Evolutionary conservation across 169 alveolate genomes (phyloP).

Genomic region (Plasmodium ovale): DNA sequence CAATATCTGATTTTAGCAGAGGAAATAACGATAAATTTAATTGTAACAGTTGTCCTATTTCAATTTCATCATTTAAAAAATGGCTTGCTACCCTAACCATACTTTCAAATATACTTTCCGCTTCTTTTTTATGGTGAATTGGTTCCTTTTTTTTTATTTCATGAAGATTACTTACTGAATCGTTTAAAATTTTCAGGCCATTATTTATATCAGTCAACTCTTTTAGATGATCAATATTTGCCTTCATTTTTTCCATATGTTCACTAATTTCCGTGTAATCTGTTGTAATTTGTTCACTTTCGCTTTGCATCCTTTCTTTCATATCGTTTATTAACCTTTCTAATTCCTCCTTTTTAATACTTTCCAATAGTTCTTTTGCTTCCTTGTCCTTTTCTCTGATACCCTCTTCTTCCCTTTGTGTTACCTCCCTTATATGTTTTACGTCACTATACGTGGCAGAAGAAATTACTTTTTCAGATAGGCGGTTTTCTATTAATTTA

Average conservation of each 20-base stretch:
- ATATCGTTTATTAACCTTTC: constrained; percentile 7
- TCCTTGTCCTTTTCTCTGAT: constrained; percentile 7
- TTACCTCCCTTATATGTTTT: background rate
- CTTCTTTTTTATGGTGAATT: constrained; percentile 10
- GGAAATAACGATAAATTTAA: background rate
- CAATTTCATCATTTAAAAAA: constrained; percentile 14
- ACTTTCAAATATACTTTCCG: constrained; percentile 14
- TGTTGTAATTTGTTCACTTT: background rate
- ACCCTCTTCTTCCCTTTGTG: background rate
- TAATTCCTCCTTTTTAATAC: background rate
- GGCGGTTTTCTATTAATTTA: background rate
- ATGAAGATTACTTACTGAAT: background rate
- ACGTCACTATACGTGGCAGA: constrained; percentile 13
- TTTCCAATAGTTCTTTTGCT: background rate
- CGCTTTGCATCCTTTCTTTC: background rate
- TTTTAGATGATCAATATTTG: constrained; percentile 1
- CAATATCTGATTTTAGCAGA: background rate
- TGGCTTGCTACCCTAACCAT: constrained; percentile 4
- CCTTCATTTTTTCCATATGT: background rate
- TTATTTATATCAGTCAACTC: background rate
- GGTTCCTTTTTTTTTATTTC: background rate
- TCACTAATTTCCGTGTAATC: background rate
- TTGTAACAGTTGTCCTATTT: background rate
- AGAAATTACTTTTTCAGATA: background rate
- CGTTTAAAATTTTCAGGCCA: background rate